Conservation (phyloP, 129 eudicot genomes). For the carrot (Daucus carota) region DNA sequence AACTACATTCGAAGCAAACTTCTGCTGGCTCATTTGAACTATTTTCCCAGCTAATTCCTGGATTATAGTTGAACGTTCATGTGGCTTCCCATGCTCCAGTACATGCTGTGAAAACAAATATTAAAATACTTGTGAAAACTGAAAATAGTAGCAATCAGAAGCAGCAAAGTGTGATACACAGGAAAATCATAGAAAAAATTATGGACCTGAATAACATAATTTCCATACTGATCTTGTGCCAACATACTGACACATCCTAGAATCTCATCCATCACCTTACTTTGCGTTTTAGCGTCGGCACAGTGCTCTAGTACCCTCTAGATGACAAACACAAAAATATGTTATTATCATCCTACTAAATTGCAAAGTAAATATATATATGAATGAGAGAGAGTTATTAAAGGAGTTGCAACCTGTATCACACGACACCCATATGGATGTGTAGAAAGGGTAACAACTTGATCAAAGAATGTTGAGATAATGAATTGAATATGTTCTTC, state of each 20-base stretch:
- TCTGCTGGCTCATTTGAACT: slow-evolving; percentile 49
- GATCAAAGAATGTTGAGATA: slow-evolving; percentile 31
- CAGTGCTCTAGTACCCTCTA: slow-evolving; percentile 57
- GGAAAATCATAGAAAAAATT: not conserved
- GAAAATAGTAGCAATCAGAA: not conserved
- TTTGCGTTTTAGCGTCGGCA: slow-evolving; percentile 14
- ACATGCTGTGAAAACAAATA: slow-evolving; percentile 34
- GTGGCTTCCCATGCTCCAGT: slow-evolving; percentile 41
- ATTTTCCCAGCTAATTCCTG: slow-evolving; percentile 31
- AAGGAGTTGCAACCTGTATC: slow-evolving; percentile 35
- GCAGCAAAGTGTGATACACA: not conserved
- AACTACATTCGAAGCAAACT: slow-evolving; percentile 53
- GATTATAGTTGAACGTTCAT: slow-evolving; percentile 36
- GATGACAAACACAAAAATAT: not conserved
- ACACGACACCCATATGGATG: slow-evolving; percentile 70
- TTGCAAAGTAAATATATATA: not conserved
- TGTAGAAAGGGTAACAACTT: slow-evolving; percentile 33
- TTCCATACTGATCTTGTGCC: slow-evolving; percentile 57
- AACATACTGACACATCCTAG: slow-evolving; percentile 30
- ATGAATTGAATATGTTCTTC: slow-evolving; percentile 31
- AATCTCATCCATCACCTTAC: slow-evolving; percentile 41
- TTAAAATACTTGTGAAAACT: not conserved
- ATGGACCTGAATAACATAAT: slow-evolving; percentile 49
- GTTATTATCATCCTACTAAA: not conserved
- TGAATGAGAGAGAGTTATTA: not conserved